phyloP scores from a whole-genome alignment of 257 asterid genomes.

The Solanum medicagineum region DNA sequence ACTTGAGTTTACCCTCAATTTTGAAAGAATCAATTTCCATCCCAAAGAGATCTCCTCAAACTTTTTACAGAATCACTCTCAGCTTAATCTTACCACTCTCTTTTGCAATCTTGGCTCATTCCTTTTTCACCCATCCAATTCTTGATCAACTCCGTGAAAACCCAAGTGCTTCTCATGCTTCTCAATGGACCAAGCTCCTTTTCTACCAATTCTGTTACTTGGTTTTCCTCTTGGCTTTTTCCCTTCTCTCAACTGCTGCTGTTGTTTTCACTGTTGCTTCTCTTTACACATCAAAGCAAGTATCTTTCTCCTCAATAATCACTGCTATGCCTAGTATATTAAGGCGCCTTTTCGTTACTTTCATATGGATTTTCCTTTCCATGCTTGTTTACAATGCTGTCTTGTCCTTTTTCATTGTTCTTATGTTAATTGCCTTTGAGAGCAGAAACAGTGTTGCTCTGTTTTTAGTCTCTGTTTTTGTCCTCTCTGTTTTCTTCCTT shows the following conservation, averaged over 20 bases:
- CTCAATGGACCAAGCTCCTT: slow-evolving; percentile 73
- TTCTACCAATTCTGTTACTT: slow-evolving; percentile 70
- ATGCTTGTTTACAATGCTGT: slow-evolving; percentile 55
- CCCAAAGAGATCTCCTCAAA: slow-evolving; percentile 72
- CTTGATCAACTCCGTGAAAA: slow-evolving; percentile 48
- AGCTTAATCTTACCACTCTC: slow-evolving; percentile 77
- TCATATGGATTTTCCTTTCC: slow-evolving; percentile 55
- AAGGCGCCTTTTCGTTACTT: slow-evolving; percentile 65
- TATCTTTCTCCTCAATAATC: slow-evolving; percentile 54
- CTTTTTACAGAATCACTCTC: slow-evolving; percentile 68
- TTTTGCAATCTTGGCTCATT: slow-evolving; percentile 85
- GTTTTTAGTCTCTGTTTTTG: slow-evolving; percentile 37
- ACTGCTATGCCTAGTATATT: slow-evolving; percentile 74
- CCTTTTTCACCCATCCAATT: slow-evolving; percentile 81
- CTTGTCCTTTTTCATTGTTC: slow-evolving; percentile 47
- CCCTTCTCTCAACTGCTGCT: slow-evolving; percentile 89
- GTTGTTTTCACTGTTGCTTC: slow-evolving; percentile 92
- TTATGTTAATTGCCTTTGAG: slow-evolving; percentile 47
- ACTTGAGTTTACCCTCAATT: slow-evolving; percentile 39
- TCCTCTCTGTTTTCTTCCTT: slow-evolving; percentile 45
- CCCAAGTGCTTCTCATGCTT: slow-evolving; percentile 27
- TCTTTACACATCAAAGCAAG: slow-evolving; percentile 72
- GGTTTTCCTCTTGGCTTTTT: slow-evolving; percentile 66
- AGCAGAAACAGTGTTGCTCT: slow-evolving; percentile 30
- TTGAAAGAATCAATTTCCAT: slow-evolving; percentile 62